phyloP scores from a whole-genome alignment of 805 yeast genomes.

The Torulaspora franciscae region DNA sequence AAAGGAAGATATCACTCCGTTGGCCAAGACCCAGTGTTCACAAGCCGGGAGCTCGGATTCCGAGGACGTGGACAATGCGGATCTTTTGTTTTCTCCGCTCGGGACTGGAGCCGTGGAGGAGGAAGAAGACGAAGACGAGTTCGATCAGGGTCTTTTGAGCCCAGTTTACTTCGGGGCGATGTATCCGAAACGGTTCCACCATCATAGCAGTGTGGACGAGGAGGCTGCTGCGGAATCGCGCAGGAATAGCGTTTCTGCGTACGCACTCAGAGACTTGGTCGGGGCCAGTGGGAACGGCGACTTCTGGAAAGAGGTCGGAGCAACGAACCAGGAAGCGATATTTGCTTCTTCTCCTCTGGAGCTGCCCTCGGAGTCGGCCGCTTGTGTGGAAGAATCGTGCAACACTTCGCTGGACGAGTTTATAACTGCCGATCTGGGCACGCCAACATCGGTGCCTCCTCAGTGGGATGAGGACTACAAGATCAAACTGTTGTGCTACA shows the following conservation, averaged over 20 bases:
- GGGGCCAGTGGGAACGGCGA: slow-evolving; percentile 22
- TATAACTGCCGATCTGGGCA: slow-evolving; percentile 17
- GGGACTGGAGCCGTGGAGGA: slow-evolving; percentile 13
- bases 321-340: slow-evolving; percentile 27
- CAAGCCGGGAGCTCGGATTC: slow-evolving; percentile 2
- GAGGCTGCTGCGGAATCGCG: slow-evolving; percentile 5
- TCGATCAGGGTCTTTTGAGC: slow-evolving; percentile 17
- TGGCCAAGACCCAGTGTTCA: slow-evolving; percentile 12
- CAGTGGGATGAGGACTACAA: slow-evolving; percentile 20
- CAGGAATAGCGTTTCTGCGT: slow-evolving; percentile 8
- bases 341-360: slow-evolving; percentile 6
- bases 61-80: slow-evolving; percentile 13
- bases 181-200: slow-evolving; percentile 24
- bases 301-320: slow-evolving; percentile 34
- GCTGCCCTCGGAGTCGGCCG: background rate
- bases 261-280: slow-evolving; percentile 9
- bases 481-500: slow-evolving; percentile 29
- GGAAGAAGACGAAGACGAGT: slow-evolving; percentile 21
- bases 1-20: slow-evolving; percentile 28
- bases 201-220: slow-evolving; percentile 5
- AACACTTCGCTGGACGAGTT: slow-evolving; percentile 21
- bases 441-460: slow-evolving; percentile 6
- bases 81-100: slow-evolving; percentile 29
- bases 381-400: slow-evolving; percentile 5
- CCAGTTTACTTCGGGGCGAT: slow-evolving; percentile 19